These are phyloP conservation scores for Uronychia setigera DNA, from an alignment of 73 alveolate species.

Conservation along the genomic window DNA sequence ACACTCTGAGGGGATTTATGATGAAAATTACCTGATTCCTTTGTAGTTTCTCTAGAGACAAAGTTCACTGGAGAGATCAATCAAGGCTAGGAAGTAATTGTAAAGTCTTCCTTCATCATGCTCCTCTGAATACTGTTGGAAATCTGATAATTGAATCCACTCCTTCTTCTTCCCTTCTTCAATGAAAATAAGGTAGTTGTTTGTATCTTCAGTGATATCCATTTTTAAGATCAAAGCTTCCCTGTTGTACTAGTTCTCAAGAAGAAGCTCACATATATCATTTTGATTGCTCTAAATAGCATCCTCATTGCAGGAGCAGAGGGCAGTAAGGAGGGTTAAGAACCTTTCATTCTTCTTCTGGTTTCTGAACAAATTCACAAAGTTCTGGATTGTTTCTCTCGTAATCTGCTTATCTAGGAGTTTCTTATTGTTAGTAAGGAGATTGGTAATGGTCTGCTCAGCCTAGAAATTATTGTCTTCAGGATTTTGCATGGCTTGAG, in stretches of 20 bases:
- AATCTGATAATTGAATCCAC: background rate
- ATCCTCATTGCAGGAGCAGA: conserved; percentile 60
- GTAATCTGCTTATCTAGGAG: conserved; percentile 56
- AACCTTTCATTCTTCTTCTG: conserved; percentile 52
- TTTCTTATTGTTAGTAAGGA: conserved; percentile 43
- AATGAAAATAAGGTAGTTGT: conserved; percentile 15
- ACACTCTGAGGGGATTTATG: background rate
- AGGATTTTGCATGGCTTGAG: conserved; percentile 42
- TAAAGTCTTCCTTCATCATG: conserved; percentile 20
- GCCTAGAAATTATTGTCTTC: conserved; percentile 48
- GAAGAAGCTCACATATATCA: conserved; percentile 53
- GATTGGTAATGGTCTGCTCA: conserved; percentile 44
- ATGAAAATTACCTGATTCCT: background rate
- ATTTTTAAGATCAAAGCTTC: conserved; percentile 17
- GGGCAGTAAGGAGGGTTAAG: conserved; percentile 35
- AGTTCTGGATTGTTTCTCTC: conserved; percentile 35
- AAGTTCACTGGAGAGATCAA: conserved; percentile 24
- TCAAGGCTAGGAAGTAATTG: conserved; percentile 47
- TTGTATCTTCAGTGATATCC: conserved; percentile 3
- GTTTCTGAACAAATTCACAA: conserved; percentile 20
- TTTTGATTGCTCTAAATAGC: conserved; percentile 49
- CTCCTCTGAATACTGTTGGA: background rate
- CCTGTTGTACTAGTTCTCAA: conserved; percentile 33
- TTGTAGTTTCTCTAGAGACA: conserved; percentile 5
- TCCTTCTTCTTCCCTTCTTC: conserved; percentile 7